A percentile compares a stretch with the other conserved stretches of the same genome.
phyloP scores from a whole-genome alignment of 2,329 filamentous ascomycete genomes.

The Aspergillus sp. region DNA sequence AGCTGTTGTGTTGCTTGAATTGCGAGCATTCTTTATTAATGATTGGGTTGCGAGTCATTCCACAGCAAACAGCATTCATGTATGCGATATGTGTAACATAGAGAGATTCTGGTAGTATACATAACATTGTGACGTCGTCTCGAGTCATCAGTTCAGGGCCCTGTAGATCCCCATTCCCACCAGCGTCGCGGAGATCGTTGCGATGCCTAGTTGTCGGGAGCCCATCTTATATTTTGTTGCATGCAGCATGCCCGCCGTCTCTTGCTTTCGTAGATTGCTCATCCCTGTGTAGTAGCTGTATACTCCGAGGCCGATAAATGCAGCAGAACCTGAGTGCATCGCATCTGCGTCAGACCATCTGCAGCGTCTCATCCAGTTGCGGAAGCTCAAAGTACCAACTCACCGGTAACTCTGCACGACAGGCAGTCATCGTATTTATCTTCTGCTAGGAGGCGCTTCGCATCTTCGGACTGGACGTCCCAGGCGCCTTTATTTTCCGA shows the following conservation, averaged over 20 bases:
- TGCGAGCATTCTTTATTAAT: conserved; percentile 9
- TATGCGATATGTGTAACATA: neutral
- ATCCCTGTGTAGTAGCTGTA: conserved; percentile 79
- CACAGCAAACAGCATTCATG: neutral
- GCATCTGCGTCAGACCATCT: conserved; percentile 10
- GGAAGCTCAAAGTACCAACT: conserved; percentile 26
- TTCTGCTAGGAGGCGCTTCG: conserved; percentile 55
- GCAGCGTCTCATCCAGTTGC: neutral
- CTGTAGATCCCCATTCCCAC: conserved; percentile 71
- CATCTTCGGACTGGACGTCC: conserved; percentile 57
- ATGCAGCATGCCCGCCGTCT: conserved; percentile 62
- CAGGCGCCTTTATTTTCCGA: conserved; percentile 50
- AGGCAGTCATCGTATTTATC: conserved; percentile 62
- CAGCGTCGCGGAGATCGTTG: conserved; percentile 65
- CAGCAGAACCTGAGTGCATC: conserved; percentile 62
- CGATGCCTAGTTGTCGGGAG: conserved; percentile 66
- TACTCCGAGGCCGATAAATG: conserved; percentile 71
- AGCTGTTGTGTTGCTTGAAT: conserved; percentile 24
- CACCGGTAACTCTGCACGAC: conserved; percentile 70
- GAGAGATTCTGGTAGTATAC: neutral
- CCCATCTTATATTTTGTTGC: conserved; percentile 71
- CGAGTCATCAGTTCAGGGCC: conserved; percentile 55
- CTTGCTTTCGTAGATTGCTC: conserved; percentile 67
- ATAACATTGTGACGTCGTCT: neutral
- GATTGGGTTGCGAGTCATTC: neutral